phyloP scores from a whole-genome alignment of 1,139 yeast genomes.

The Arxiozyma telluris region DNA sequence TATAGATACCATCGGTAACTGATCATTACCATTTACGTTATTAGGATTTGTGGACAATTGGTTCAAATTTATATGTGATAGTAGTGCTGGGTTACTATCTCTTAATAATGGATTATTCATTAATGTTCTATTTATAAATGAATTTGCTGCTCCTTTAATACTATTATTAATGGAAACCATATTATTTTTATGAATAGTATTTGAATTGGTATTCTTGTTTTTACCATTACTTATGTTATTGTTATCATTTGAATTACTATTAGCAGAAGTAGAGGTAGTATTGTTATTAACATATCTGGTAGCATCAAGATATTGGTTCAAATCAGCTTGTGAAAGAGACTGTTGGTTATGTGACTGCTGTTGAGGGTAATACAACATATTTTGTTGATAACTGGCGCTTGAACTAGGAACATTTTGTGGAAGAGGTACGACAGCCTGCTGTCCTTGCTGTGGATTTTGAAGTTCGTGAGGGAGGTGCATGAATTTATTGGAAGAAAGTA shows the following conservation, averaged over 20 bases:
- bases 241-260: not conserved
- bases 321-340: not conserved
- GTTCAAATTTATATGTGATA: constrained; percentile 5
- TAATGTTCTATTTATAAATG: not conserved
- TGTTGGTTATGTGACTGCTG: not conserved
- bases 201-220: not conserved
- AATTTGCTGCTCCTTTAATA: not conserved
- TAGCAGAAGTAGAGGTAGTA: not conserved
- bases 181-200: not conserved
- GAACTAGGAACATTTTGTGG: not conserved
- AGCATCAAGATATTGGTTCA: not conserved
- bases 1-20: not conserved
- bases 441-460: not conserved
- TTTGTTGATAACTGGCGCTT: not conserved
- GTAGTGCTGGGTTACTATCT: constrained; percentile 2
- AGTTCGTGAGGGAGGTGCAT: not conserved
- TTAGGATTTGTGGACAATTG: not conserved
- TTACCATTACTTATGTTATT: not conserved
- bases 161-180: not conserved
- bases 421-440: not conserved
- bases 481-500: not conserved
- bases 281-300: not conserved
- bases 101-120: not conserved
- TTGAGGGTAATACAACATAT: not conserved
- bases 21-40: not conserved